Evolutionary conservation across 2,329 filamentous ascomycete genomes (phyloP), one percentile per base, ranked within the genome.

Genomic region (Phaeophleospora eucalypticola): DNA sequence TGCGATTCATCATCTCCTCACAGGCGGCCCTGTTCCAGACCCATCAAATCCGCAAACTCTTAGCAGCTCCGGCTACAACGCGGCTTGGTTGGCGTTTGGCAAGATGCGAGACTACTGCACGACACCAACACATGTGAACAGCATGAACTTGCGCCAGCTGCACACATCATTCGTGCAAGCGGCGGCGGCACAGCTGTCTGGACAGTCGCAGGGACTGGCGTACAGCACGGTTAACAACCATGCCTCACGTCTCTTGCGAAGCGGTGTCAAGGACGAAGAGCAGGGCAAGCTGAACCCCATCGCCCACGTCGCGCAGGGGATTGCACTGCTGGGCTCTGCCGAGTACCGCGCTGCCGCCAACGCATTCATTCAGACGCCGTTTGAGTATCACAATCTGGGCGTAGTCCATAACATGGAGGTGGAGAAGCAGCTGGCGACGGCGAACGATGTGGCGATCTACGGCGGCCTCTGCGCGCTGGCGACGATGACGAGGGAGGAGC

Each of bases 71-170:
- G 84, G 90, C 46, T 78, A 91, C 7, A 67, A 71, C 29, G 78
- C 78, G 10, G 88, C 93, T 0, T 79, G 80, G 39, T 90, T 94
- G 55, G 80, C 87, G 1, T 97, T 87, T 65, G 74, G 78, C 53
- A 84, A 86, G 56, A 96, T 97, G 89, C 82, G 93, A 53, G 87
- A 94, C 47, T 91, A 91, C 63, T 89, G 90, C 57, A 93, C 84
- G 46, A 87, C 87, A 0, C 78, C 83, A 2, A 86, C 86, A 54
- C 91, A 98, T 58, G 83, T 96, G 35, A 75, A 87, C 38, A 88
- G 93, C 45, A 87, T 95, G 67, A 81, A 83, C 15, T 82, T 87
- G 63, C 87, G 89, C 51, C 77, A 94, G 21, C 83, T 91, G 52
- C 82, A 82, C 55, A 81, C 93, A 32, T 77, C 82, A 43, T 74